Evolutionary conservation across 1,139 yeast genomes (phyloP), one percentile per base, ranked within the genome.

Genomic region (Zygotorulaspora mrakii): DNA sequence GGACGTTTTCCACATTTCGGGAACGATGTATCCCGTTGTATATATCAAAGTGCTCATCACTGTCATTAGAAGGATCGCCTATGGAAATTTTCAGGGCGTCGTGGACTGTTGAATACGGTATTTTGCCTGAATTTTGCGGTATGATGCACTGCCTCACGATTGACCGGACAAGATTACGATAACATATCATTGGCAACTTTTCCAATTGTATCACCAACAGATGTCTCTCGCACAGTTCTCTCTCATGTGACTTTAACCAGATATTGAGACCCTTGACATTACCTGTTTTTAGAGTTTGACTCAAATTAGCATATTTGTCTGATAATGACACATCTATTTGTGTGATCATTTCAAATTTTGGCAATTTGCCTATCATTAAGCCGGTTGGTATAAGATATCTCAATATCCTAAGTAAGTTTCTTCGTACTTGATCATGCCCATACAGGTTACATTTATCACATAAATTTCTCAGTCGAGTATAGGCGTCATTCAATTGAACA

Each of bases 121-220:
- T 33, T 36, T 55, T 54, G 27, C 57, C 57, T 2, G 50, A 28
- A 8, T 46, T 35, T 29, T 45, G 43, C 2, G 54, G 46, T 5
- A 56, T 39, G 2, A 52, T 41, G 39, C 44, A 47, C 2, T 43
- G 29, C 13, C 37, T 43, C 10, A 58, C 40, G 9, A 52, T 45
- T 5, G 39, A 37, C 30, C 53, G 46, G 8, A 60, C 22, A 21
- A 60, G 42, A 37, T 53, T 50, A 28, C 63, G 49, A 35, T 57
- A 58, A 8, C 59, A 43, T 7, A 59, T 40, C 42, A 60, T 52
- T 1, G 65, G 61, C 13, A 57, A 34, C 40, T 60, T 60, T 28
- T 59, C 64, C 7, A 60, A 27, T 11, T 59, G 40, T 2, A 52
- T 35, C 5, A 60, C 37, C 3, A 59, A 37, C 11, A 59, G 28